Base-by-base conservation (phyloP, 1,139 yeast genomes). In the Blastobotrys arbuscula region DNA sequence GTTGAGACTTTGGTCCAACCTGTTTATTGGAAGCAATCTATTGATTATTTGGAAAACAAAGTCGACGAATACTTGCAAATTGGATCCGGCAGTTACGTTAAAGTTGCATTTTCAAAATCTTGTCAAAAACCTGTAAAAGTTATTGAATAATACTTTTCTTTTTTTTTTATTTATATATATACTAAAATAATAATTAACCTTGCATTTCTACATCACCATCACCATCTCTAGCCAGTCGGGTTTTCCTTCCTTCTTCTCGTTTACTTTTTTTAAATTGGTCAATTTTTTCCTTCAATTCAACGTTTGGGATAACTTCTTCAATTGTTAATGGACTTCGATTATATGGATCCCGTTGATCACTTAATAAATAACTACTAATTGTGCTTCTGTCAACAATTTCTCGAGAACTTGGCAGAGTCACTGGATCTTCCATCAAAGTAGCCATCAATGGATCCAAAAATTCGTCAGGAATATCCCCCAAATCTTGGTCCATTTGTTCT, bases 261-360 rank as follows among this genome's bases (percentile, higher is more conserved):
- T 50, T 52, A 39, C 50, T 50, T 43, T 39, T 38, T 50, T 76
- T 82, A 65, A 82, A 89, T 35, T 72, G 78, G 46, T 69, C 71
- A 48, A 90, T 90, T 61, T 75, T 77, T 38, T 66, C 63, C 62
- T 75, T 82, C 62, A 89, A 72, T 53, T 82, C 94, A 1, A 70
- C 72, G 66, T 88, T 58, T 3, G 94, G 95, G 21, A 77, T 66
- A 21, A 89, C 96, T 57, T 94, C 96, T 56, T 90, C 97, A 46
- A 92, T 68, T 60, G 80, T 88, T 57, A 94, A 73, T 1, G 98
- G 97, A 68, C 82, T 76, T 68, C 99, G 80, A 67, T 92, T 94
- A 69, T 94, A 94, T 12, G 99, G 99, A 71, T 94, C 99, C 0
- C 96, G 90, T 1, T 96, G 79, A 69, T 92, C 97, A 70, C 92